Evolutionary conservation across 2,329 filamentous ascomycete genomes (phyloP).

Genomic region (Aspergillus sp.): DNA sequence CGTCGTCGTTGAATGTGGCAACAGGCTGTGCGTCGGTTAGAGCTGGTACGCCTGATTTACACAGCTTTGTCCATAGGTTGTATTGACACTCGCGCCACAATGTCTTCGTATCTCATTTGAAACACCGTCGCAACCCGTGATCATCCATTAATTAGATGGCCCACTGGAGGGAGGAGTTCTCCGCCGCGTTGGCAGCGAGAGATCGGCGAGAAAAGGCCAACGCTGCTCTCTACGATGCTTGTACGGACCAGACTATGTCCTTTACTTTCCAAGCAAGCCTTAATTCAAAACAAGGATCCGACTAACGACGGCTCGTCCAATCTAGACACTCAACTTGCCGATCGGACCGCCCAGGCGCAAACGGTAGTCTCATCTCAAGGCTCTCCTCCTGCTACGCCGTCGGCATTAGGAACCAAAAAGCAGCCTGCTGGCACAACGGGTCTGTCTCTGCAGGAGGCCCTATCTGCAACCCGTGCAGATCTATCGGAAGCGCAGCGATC

Average conservation of each 20-base stretch:
- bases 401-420: conserved; percentile 27
- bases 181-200: conserved; percentile 68
- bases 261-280: too few species aligned
- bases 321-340: conserved; percentile 63
- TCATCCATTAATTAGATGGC: conserved; percentile 47
- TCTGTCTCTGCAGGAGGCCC: conserved; percentile 30
- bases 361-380: conserved; percentile 21
- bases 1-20: background rate
- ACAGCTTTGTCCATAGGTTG: background rate
- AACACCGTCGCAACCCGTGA: conserved; percentile 9
- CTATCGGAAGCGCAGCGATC: conserved; percentile 75
- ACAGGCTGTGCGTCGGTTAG: background rate
- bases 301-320: background rate
- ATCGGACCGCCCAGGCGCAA: conserved; percentile 58
- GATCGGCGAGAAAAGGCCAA: conserved; percentile 68
- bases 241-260: conserved; percentile 46
- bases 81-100: conserved; percentile 2
- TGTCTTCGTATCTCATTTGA: conserved; percentile 10
- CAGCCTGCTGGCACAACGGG: conserved; percentile 20
- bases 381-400: conserved; percentile 25
- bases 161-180: conserved; percentile 80
- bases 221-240: conserved; percentile 72
- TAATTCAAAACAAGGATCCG: background rate
- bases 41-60: background rate
- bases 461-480: conserved; percentile 56